These are phyloP conservation scores for Botrytis hyacinthi DNA, from an alignment of 2,329 filamentous ascomycete genomes.

Conservation along the genomic window DNA sequence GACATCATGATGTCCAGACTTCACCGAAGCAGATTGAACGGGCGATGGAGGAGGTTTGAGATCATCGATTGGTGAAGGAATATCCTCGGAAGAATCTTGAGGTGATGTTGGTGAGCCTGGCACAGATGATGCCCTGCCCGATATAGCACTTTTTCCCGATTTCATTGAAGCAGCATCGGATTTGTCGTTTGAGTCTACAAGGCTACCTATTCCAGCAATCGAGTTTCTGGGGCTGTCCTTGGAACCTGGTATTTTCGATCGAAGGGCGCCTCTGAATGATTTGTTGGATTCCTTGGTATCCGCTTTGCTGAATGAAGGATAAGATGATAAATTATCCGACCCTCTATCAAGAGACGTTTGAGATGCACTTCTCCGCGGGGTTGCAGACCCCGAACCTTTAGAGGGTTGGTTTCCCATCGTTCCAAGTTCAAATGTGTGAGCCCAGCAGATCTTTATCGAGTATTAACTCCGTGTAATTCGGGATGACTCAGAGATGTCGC, in stretches of 20 bases:
- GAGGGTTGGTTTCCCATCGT: conserved; percentile 76
- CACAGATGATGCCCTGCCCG: conserved; percentile 41
- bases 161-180: conserved; percentile 73
- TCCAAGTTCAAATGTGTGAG: neutral
- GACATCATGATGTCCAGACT: conserved; percentile 72
- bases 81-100: conserved; percentile 39
- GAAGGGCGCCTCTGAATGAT: conserved; percentile 72
- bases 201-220: conserved; percentile 53
- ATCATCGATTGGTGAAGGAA: conserved; percentile 50
- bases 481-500: neutral
- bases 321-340: conserved; percentile 62
- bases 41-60: conserved; percentile 77
- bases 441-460: neutral
- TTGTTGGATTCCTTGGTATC: conserved; percentile 91
- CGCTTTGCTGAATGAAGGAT: conserved; percentile 86
- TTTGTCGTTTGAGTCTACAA: conserved; percentile 60
- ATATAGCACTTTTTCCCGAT: conserved; percentile 62
- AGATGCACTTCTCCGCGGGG: conserved; percentile 35
- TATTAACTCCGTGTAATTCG: neutral
- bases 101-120: conserved; percentile 40
- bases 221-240: conserved; percentile 81
- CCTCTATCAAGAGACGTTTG: conserved; percentile 36
- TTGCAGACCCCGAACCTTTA: conserved; percentile 37
- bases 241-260: conserved; percentile 82
- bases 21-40: conserved; percentile 72